Percentiles rank a stretch among this genome's conserved stretches.
Evolutionary conservation across 352 stramenopile species (phyloP).

Genomic region (Phytophthora lateralis): DNA sequence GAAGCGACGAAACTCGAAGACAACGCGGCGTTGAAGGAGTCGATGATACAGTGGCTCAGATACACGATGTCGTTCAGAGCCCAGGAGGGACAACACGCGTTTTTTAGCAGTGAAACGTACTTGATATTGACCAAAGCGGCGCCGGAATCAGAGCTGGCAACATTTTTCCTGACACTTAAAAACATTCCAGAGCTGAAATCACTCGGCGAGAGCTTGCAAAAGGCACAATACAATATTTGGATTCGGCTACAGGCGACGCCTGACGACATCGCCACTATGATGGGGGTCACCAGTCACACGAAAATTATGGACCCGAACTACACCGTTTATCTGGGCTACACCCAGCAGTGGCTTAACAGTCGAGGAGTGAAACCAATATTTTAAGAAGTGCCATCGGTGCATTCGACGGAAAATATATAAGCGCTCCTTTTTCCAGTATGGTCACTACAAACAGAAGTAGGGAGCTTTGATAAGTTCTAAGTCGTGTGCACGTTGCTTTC

Average conservation of each 20-base stretch:
- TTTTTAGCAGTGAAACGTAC: not conserved
- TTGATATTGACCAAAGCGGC: constrained; percentile 1
- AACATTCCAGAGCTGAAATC: constrained; percentile 6
- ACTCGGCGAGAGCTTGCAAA: constrained; percentile 8
- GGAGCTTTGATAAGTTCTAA: too few relatives aligned
- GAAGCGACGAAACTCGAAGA: not conserved
- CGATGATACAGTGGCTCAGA: constrained; percentile 10
- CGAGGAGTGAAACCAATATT: not conserved
- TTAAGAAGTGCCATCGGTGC: not conserved
- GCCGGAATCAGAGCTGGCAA: constrained; percentile 4
- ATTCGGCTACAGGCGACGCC: not conserved
- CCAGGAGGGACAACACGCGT: not conserved
- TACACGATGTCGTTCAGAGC: constrained; percentile 7
- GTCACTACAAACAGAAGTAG: too few relatives aligned
- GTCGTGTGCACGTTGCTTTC: too few relatives aligned
- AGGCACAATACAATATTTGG: constrained; percentile 5
- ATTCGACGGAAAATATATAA: too few relatives aligned
- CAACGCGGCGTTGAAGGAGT: constrained; percentile 5
- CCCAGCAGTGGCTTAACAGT: not conserved
- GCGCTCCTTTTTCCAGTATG: too few relatives aligned
- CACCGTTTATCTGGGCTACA: not conserved
- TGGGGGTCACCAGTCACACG: not conserved
- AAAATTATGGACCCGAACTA: not conserved
- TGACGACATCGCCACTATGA: not conserved
- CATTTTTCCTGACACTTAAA: constrained; percentile 1